Percentiles rank a stretch among this genome's conserved stretches.
Conservation (phyloP, 345 rosid genomes). For the Hibiscus mutabilis region DNA sequence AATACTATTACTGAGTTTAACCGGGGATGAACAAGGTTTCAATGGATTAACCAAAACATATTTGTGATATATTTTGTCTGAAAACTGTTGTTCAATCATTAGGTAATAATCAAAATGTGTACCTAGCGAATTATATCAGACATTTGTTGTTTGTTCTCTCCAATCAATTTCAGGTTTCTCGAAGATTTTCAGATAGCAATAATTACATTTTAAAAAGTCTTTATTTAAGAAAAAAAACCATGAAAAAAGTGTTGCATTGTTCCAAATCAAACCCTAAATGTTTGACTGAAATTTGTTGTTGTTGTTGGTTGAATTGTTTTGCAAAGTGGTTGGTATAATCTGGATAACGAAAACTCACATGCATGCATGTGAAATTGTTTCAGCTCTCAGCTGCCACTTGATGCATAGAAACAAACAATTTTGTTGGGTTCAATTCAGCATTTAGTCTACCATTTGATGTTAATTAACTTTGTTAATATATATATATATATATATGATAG, state of each 20-base stretch:
- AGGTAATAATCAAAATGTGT: not conserved
- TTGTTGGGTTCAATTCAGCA: not conserved
- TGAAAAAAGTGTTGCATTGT: not conserved
- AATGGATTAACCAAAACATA: not conserved
- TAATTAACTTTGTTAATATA: not conserved
- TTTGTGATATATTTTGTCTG: not conserved
- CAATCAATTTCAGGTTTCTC: not conserved
- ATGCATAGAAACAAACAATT: not conserved
- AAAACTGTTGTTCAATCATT: not conserved
- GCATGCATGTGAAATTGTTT: constrained; percentile 15
- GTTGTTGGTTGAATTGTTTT: too few species aligned
- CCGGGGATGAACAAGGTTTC: not conserved
- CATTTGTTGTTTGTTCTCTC: not conserved
- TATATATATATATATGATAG: too few species aligned
- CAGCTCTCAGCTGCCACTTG: not conserved
- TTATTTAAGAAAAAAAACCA: not conserved
- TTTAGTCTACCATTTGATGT: not conserved
- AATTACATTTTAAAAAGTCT: not conserved
- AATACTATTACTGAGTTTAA: not conserved
- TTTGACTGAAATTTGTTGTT: not conserved
- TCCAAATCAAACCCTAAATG: not conserved
- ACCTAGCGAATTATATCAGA: not conserved
- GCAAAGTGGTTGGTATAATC: too few species aligned
- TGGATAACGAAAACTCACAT: constrained; percentile 8
- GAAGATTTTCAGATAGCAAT: not conserved